phyloP scores from a whole-genome alignment of 1,284 basidiomycete species.

The Tilletia walkeri region DNA sequence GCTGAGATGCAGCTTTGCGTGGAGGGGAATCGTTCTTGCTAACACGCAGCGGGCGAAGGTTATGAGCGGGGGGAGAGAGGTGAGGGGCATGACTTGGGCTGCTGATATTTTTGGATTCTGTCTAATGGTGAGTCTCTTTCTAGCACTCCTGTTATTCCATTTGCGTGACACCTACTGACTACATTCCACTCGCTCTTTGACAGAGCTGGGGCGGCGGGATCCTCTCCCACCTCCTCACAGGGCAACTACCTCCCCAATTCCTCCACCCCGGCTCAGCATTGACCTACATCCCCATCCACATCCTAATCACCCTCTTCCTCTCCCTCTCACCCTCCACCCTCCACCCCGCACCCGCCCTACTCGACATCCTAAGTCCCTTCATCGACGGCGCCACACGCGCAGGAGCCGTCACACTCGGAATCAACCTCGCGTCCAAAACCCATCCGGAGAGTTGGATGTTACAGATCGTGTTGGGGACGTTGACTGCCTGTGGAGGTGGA shows the following conservation, averaged over 20 bases:
- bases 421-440: constrained; percentile 34
- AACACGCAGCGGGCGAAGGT: constrained; percentile 1
- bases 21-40: not conserved
- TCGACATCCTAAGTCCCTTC: constrained; percentile 37
- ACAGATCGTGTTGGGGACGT: constrained; percentile 37
- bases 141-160: not conserved
- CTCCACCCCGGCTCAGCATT: constrained; percentile 36
- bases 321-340: constrained; percentile 13
- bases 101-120: constrained; percentile 32
- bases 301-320: constrained; percentile 21
- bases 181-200: not conserved
- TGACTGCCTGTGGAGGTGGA: constrained; percentile 43
- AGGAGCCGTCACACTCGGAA: constrained; percentile 34
- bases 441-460: constrained; percentile 26
- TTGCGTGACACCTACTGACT: no score
- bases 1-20: constrained; percentile 10
- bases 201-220: constrained; percentile 45
- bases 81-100: constrained; percentile 29
- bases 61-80: not conserved
- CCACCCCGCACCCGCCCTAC: constrained; percentile 25
- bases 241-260: constrained; percentile 38
- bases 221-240: constrained; percentile 35
- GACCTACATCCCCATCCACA: constrained; percentile 43
- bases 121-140: constrained; percentile 34
- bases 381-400: constrained; percentile 42